These are phyloP conservation scores for Balansia obtecta DNA, from an alignment of 2,329 filamentous ascomycete species.

Conservation along the genomic window DNA sequence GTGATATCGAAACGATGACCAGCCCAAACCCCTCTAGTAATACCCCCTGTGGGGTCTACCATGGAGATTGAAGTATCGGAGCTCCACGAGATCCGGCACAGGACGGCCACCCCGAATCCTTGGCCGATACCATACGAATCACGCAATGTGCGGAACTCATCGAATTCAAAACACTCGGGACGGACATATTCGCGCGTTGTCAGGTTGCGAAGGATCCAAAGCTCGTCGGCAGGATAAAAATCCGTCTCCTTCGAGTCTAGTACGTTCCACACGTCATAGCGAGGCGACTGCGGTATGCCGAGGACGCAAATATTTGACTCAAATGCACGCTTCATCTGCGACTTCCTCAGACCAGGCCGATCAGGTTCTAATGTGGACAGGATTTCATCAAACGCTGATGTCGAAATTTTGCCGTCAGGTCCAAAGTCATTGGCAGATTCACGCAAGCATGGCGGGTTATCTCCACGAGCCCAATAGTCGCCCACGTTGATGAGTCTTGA, in stretches of 20 bases:
- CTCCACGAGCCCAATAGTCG: neutral
- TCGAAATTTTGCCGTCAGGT: neutral
- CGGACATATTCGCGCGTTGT: conserved; percentile 1
- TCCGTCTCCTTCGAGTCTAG: neutral
- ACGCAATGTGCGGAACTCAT: too few species aligned
- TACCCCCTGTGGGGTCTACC: neutral
- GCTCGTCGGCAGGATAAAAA: neutral
- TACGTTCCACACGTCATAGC: neutral
- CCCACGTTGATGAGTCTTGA: neutral
- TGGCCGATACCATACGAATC: too few species aligned
- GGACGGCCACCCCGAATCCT: neutral
- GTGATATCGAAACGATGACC: conserved; percentile 1
- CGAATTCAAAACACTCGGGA: neutral
- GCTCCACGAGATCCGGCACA: neutral
- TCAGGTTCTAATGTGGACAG: too few species aligned
- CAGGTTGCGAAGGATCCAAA: conserved; percentile 2
- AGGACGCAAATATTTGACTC: too few species aligned
- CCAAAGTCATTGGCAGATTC: neutral
- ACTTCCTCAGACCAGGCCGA: too few species aligned
- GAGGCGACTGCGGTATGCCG: too few species aligned
- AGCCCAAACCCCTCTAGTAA: neutral
- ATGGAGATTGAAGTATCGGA: neutral
- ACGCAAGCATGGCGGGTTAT: neutral
- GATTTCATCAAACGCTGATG: neutral
- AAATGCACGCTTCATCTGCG: too few species aligned